Conservation (phyloP, 495 filamentous ascomycete genomes). For the Trichocladium uniseriatum region DNA sequence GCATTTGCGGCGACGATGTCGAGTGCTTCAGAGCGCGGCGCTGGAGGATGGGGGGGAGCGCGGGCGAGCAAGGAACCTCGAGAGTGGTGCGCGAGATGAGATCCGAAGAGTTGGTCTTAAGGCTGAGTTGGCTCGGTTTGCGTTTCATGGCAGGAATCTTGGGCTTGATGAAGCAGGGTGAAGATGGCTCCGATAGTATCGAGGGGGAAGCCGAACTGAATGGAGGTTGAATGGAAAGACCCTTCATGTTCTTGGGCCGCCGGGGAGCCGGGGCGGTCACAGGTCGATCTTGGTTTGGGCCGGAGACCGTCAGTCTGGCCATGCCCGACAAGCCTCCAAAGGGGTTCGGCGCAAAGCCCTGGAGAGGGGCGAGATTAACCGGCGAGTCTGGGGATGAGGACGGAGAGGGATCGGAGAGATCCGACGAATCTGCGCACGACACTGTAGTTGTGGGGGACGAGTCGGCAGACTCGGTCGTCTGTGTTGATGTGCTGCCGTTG, state of each 20-base stretch:
- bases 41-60: slow-evolving; percentile 42
- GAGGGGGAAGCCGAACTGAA: slow-evolving; percentile 36
- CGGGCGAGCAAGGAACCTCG: slow-evolving; percentile 37
- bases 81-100: slow-evolving; percentile 32
- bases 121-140: slow-evolving; percentile 69
- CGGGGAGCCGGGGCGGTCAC: slow-evolving; percentile 63
- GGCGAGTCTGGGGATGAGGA: slow-evolving; percentile 87
- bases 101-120: slow-evolving; percentile 48
- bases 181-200: slow-evolving; percentile 62
- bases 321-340: slow-evolving; percentile 39
- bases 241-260: slow-evolving; percentile 84
- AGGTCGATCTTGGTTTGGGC: slow-evolving; percentile 35
- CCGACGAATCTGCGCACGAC: slow-evolving; percentile 85
- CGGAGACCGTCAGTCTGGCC: slow-evolving; percentile 35
- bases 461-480: slow-evolving; percentile 75
- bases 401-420: slow-evolving; percentile 81
- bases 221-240: slow-evolving; percentile 78
- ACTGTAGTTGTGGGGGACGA: slow-evolving; percentile 92
- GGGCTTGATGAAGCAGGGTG: slow-evolving; percentile 72
- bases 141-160: slow-evolving; percentile 57
- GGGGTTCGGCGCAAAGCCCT: slow-evolving; percentile 42
- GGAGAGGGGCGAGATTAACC: slow-evolving; percentile 51
- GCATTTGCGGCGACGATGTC: slow-evolving; percentile 47
- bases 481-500: slow-evolving; percentile 65
- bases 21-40: slow-evolving; percentile 47